Evolutionary conservation across 345 rosid genomes (phyloP), one percentile per base, ranked within the genome.

Genomic region (Cardiospermum halicacabum): DNA sequence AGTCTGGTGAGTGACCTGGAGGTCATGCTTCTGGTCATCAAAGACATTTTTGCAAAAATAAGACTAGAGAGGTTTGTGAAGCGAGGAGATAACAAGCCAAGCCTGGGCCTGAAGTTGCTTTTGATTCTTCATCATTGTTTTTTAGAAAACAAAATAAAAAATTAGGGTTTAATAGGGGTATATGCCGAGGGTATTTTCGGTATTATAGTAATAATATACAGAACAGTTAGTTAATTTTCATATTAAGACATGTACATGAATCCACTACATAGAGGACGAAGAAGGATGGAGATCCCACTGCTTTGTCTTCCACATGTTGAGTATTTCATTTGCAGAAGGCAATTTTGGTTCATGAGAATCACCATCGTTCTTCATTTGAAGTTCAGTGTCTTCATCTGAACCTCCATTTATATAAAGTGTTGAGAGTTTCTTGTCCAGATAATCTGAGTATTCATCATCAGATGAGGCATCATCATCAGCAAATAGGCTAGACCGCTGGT

Each of bases 291-390:
- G 11, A 74, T 50, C 8, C 77, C 80, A 63, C 22, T 70, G 73
- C 53, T 73, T 69, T 54, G 69, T 69, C 24, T 80, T 85, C 97
- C 98, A 93, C 36, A 71, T 61, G 71, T 80, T 68, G 54, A 89
- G 75, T 72, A 90, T 90, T 65, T 86, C 90, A 48, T 66, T 50
- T 13, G 96, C 92, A 15, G 96, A 73, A 1, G 90, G 97, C 58
- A 78, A 58, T 24, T 74, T 71, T 4, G 80, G 64, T 54, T 57
- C 75, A 0, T 24, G 25, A 7, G 77, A 58, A 22, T 76, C 82
- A 60, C 50, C 79, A 68, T 58, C 74, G 24, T 78, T 62, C 36
- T 37, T 51, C 3, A 56, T 62, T 53, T 30, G 62, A 53, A 47
- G 13, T 40, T 65, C 53, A 18, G 70, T 25, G 40, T 69, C 70